Base-by-base conservation (phyloP, 257 asterid species). In the Rauvolfia tetraphylla region DNA sequence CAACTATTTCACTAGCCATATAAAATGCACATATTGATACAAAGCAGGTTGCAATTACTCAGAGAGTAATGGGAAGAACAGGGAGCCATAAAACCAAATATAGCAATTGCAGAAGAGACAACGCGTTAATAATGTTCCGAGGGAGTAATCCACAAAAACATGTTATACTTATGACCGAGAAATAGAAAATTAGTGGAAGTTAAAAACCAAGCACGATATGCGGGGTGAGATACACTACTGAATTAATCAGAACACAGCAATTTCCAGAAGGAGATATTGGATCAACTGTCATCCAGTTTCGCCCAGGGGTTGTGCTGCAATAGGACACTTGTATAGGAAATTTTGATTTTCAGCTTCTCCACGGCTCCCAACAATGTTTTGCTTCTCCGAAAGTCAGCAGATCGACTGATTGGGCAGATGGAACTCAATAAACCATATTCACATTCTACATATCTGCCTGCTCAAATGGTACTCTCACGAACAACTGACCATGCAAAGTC, bases 401-500 rank as follows among this genome's bases (percentile, higher is more conserved):
- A 42, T 39, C 6, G 65, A 42, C 68, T 7, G 42, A 58, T n/a
- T 14, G 18, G 25, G 39, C 67, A 25, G 34, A 25, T 33, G 62
- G 56, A 25, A 36, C n/a, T 59, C 51, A 6, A 41, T 3, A 3
- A 25, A 68, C 75, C 48, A 27, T n/a, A 15, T 72, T 54, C 56
- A 71, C 71, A 72, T 72, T 63, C 81, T 78, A 78, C 58, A 11
- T 72, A 83, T 91, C 95, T 56, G 89, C 73, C 74, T 87, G 95
- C 80, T 90, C 95, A 42, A 93, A 90, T n/a, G 98, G 98, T 75
- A 91, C 96, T 13, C 97, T 97, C 68, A 93, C 97, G 71, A 93
- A 93, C 76, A 93, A 88, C 89, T 91, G 97, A 61, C 98, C 98
- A 27, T 91, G 97, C 79, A 93, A 83, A 71, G 97, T 93, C 80